Evolutionary conservation across 2,329 filamentous ascomycete species (phyloP), one percentile per base, ranked within the genome.

Genomic region (Aspergillus awamori): DNA sequence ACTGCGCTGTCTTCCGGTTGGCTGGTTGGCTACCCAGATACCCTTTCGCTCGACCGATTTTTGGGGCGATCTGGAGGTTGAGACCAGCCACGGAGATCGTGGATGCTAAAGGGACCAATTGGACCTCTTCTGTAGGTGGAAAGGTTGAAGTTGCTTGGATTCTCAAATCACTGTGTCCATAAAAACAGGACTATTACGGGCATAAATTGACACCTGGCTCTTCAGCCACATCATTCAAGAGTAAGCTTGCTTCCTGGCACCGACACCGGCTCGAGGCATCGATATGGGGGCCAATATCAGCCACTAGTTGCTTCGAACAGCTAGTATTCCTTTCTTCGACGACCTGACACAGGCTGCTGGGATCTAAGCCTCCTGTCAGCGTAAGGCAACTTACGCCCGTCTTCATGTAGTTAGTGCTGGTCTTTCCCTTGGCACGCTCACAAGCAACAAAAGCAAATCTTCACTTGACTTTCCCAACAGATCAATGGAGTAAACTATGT

Each of bases 1-100:
- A 57, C 55, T 61, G 53, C 58, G 58, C 49, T 26, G 47, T 26
- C 43, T 59, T 65, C 65, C 60, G 63, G 63, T 67, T 67, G 65
- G 64, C 61, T 61, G 47, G 52, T 36, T 47, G 33, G 41, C 26
- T 22, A 51, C 63, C 62, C n/a, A 28, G 10, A 47, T 36, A 13
- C 33, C 11, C 26, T 41, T 47, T 56, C 30, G 39, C 26, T 38
- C 28, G 39, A 45, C 53, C 7, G 36, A 63, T 64, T 67, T 65
- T 65, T 67, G 59, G 22, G 53, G 17, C 39, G 41, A 22, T 53
- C 36, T 39, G n/a, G 30, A 53, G 30, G 26, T 53, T 53, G 17
- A 36, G 51, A 39, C 53, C 39, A 56, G 33, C 39, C 26, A 36
- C 26, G 43, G 24, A 20, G 17, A 56, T 47, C 15, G 28, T 22